A percentile compares a stretch with the other conserved stretches of the same genome.
Conservation (phyloP, 768 basidiomycete species). For the Coprinopsis sp. region DNA sequence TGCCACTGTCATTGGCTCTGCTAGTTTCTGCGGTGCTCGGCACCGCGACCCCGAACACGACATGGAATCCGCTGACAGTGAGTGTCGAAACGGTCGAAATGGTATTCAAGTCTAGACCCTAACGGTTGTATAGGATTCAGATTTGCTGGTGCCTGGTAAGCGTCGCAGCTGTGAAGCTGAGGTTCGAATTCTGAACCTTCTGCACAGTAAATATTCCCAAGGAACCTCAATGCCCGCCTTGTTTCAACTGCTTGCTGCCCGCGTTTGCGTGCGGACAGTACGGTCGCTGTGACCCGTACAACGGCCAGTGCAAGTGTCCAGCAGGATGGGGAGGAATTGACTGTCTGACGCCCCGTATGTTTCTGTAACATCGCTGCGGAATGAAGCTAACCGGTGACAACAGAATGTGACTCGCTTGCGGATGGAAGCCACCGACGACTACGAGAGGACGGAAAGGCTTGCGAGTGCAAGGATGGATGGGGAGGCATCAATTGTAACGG, state of each 20-base stretch:
- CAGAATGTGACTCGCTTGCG: conserved; percentile 94
- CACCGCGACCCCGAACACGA: neutral
- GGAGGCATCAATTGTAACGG: conserved; percentile 97
- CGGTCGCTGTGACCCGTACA: conserved; percentile 83
- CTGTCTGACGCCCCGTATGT: conserved; percentile 86
- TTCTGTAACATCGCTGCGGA: neutral
- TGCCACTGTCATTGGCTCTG: neutral
- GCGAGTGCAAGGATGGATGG: conserved; percentile 95
- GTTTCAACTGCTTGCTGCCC: conserved; percentile 95
- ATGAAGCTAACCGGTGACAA: conserved; percentile 6
- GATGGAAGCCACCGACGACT: conserved; percentile 84
- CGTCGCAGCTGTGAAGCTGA: neutral
- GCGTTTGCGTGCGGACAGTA: conserved; percentile 91
- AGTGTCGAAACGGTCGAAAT: too few species aligned
- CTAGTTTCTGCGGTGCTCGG: neutral
- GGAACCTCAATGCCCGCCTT: conserved; percentile 68
- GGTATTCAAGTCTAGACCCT: neutral
- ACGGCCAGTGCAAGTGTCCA: conserved; percentile 96
- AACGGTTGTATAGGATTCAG: neutral
- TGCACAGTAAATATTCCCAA: neutral
- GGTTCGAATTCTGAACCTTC: neutral
- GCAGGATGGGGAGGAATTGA: conserved; percentile 98
- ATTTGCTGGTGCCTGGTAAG: conserved; percentile 1
- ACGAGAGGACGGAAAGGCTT: conserved; percentile 67
- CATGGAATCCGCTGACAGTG: conserved; percentile 2